phyloP scores from a whole-genome alignment of 441 rosid species.

The Erodium chrysanthum region DNA sequence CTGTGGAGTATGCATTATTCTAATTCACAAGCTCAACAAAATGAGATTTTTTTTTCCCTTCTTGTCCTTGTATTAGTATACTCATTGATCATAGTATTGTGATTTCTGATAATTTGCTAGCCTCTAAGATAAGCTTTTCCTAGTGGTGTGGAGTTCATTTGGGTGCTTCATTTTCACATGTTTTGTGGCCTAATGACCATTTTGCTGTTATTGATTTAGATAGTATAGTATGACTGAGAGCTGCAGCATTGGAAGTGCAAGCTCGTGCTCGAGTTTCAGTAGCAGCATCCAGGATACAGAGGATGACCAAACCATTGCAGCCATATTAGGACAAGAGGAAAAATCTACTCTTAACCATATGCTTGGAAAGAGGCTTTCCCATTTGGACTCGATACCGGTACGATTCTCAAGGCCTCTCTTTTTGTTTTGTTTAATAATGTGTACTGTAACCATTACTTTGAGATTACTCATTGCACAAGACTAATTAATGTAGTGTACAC shows the following conservation, averaged over 20 bases:
- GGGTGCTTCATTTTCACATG: constrained; percentile 4
- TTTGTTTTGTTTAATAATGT: background rate
- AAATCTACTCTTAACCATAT: constrained; percentile 29
- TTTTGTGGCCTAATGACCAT: constrained; percentile 20
- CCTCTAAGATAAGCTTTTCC: constrained; percentile 5
- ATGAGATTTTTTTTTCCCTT: background rate
- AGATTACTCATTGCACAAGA: background rate
- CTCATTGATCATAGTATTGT: too few relatives aligned
- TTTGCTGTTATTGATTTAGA: constrained; percentile 13
- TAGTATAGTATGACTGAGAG: constrained; percentile 44
- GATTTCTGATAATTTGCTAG: background rate
- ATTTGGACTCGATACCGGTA: constrained; percentile 87
- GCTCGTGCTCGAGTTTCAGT: constrained; percentile 72
- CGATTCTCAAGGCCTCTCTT: constrained; percentile 14
- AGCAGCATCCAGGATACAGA: constrained; percentile 71
- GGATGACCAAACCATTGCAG: constrained; percentile 74
- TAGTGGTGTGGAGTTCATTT: background rate
- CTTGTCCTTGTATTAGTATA: too few relatives aligned
- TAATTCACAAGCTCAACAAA: background rate
- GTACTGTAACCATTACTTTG: background rate
- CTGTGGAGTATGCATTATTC: background rate
- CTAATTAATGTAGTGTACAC: background rate
- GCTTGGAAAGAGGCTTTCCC: constrained; percentile 79
- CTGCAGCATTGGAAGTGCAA: constrained; percentile 26
- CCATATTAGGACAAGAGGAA: constrained; percentile 58